phyloP scores from a whole-genome alignment of 192 early-diverging fungal species.

The Coemansia sp. region DNA sequence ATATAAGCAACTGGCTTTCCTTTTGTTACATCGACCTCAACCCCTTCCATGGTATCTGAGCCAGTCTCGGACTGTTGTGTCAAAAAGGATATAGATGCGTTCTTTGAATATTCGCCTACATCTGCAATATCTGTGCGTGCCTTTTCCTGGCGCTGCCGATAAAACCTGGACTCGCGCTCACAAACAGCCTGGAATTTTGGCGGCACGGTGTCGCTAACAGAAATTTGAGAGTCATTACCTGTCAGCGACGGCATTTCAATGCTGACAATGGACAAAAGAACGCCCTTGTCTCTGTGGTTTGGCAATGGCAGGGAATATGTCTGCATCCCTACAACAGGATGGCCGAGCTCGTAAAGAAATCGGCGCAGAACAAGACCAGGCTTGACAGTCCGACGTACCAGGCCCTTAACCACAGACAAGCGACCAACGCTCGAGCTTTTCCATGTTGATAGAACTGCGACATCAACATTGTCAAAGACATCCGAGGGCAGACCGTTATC shows the following conservation, averaged over 20 bases:
- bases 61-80: background rate
- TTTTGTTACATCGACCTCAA: conserved; percentile 53
- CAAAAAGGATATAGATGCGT: background rate
- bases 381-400: conserved; percentile 20
- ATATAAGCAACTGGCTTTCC: conserved; percentile 36
- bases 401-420: conserved; percentile 27
- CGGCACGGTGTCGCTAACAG: conserved; percentile 44
- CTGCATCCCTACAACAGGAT: conserved; percentile 63
- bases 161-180: conserved; percentile 61
- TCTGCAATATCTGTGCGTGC: conserved; percentile 53
- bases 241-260: conserved; percentile 54
- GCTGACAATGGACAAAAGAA: conserved; percentile 47
- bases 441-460: conserved; percentile 3
- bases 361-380: conserved; percentile 57
- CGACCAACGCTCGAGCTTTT: conserved; percentile 29
- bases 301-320: conserved; percentile 56
- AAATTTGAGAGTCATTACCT: conserved; percentile 2
- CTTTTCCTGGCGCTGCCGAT: conserved; percentile 32
- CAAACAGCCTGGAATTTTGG: conserved; percentile 60
- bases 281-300: conserved; percentile 62
- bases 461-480: conserved; percentile 21
- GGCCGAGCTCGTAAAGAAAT: conserved; percentile 42
- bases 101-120: conserved; percentile 6
- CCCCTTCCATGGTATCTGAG: conserved; percentile 12
- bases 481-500: conserved; percentile 41